Conservation (phyloP, 495 filamentous ascomycete genomes). For the Penicillium herquei region DNA sequence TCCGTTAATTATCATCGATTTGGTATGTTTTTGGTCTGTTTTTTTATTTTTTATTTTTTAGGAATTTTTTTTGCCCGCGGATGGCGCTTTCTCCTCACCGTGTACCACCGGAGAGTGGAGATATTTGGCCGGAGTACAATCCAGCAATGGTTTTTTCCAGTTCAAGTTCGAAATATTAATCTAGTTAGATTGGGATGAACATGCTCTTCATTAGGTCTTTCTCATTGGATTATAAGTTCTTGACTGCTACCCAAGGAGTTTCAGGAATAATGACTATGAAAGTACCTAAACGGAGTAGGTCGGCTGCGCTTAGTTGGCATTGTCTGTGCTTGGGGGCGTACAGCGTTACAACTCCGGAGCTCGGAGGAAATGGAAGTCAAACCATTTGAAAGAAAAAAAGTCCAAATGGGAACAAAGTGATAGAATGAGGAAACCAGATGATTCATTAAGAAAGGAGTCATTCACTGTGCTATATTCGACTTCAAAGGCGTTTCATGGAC, state of each 20-base stretch:
- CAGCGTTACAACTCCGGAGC: slow-evolving; percentile 1
- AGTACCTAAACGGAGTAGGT: neutral
- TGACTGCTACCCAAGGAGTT: neutral
- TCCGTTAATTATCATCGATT: neutral
- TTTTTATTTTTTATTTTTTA: neutral
- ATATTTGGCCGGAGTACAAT: neutral
- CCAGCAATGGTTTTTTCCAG: no score
- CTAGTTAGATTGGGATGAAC: no score
- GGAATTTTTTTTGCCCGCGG: neutral
- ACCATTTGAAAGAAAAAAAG: neutral
- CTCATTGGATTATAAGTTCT: neutral
- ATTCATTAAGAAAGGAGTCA: neutral
- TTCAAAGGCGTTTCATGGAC: slow-evolving; percentile 3
- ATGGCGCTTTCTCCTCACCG: slow-evolving; percentile 14
- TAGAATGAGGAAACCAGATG: neutral
- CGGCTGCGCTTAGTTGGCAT: slow-evolving; percentile 4
- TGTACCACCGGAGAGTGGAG: slow-evolving; percentile 4
- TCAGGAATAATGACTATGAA: neutral
- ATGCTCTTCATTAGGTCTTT: neutral
- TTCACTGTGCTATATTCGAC: neutral
- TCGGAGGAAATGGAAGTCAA: slow-evolving; percentile 6
- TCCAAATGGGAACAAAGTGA: neutral
- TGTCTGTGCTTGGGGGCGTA: slow-evolving; percentile 1
- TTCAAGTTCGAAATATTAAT: no score
- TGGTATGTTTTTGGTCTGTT: neutral